Evolutionary conservation across 2,329 filamentous ascomycete species (phyloP).

Genomic region (Amphichorda felina): DNA sequence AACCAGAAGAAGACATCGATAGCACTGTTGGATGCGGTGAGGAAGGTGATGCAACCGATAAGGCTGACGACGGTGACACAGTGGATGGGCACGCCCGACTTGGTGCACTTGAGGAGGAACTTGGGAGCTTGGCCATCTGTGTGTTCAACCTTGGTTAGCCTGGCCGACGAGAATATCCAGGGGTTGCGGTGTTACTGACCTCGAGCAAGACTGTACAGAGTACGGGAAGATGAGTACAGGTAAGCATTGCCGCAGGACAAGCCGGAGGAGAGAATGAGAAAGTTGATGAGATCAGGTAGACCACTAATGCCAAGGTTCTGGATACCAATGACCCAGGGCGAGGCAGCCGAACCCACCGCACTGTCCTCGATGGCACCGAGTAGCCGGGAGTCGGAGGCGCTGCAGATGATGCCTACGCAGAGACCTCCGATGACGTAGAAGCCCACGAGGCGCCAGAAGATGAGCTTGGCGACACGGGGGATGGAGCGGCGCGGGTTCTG

Average conservation of each 20-base stretch:
- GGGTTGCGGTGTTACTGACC: slow-evolving; percentile 6
- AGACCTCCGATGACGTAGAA: slow-evolving; percentile 61
- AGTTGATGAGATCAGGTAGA: slow-evolving; percentile 43
- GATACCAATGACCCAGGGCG: slow-evolving; percentile 51
- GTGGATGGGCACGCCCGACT: slow-evolving; percentile 45
- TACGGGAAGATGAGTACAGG: slow-evolving; percentile 32
- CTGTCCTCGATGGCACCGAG: slow-evolving; percentile 32
- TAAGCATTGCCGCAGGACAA: slow-evolving; percentile 33
- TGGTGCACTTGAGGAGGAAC: slow-evolving; percentile 44
- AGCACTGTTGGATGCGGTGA: slow-evolving; percentile 32
- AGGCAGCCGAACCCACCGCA: slow-evolving; percentile 41
- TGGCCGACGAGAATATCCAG: not conserved
- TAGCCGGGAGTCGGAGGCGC: slow-evolving; percentile 31
- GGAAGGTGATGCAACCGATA: slow-evolving; percentile 36
- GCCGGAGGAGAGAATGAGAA: slow-evolving; percentile 45
- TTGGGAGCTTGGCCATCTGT: slow-evolving; percentile 32
- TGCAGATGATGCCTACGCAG: slow-evolving; percentile 39
- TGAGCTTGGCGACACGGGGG: slow-evolving; percentile 58
- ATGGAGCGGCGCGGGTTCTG: slow-evolving; percentile 54
- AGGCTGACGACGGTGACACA: slow-evolving; percentile 34
- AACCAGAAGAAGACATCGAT: slow-evolving; percentile 40
- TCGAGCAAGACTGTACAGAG: slow-evolving; percentile 33
- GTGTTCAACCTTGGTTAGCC: too few species aligned
- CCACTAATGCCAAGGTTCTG: slow-evolving; percentile 35
- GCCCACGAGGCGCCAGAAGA: slow-evolving; percentile 59